Base-by-base conservation (phyloP, 2,329 filamentous ascomycete genomes). In the Sporothrix mexicana region DNA sequence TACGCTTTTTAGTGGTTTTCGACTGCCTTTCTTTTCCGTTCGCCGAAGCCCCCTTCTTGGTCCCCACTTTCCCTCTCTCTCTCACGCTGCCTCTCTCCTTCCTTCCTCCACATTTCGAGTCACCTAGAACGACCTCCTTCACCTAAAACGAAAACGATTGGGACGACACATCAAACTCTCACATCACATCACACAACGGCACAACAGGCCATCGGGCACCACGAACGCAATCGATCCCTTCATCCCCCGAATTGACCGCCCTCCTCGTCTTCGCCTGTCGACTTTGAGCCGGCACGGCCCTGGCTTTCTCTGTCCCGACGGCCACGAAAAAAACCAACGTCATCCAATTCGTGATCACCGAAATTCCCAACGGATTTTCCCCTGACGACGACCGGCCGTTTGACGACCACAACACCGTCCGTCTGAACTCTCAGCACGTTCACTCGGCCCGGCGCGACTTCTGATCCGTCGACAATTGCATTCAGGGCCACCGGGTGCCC, bases 41-140 rank as follows among this genome's bases (percentile, higher is more conserved):
- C 68, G 68, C 68, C 68, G 43, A 47, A 51, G 47, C 23, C 55
- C 55, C 69, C 55, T 70, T 62, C 69, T 62, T n/a, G 25, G 45
- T 64, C 45, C 17, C 69, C 69, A 71, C 69, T 62, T 64, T 69
- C 23, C 45, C 68, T 59, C 30, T 25, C 66, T n/a, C 20, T 62
- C 53, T 69, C 23, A 45, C 68, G 30, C 30, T 25, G n/a, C n/a
- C 66, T n/a, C 10, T 12, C 66, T 68, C 25, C 25, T n/a, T 67
- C 25, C 41, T 20, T 71, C 59, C 70, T 62, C 69, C 68, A 70
- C 68, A 47, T 43, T 36, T 71, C 69, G 69, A 71, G 47, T 51
- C 69, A 62, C 43, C 30, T 61, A 62, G 55, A 45, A 61, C 62
- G 43, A 20, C 69, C 12, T 36, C 30, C 30, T 71, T 43, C 15